These are phyloP conservation scores for Alternaria sp. DNA, from an alignment of 2,329 filamentous ascomycete genomes.

Conservation along the genomic window DNA sequence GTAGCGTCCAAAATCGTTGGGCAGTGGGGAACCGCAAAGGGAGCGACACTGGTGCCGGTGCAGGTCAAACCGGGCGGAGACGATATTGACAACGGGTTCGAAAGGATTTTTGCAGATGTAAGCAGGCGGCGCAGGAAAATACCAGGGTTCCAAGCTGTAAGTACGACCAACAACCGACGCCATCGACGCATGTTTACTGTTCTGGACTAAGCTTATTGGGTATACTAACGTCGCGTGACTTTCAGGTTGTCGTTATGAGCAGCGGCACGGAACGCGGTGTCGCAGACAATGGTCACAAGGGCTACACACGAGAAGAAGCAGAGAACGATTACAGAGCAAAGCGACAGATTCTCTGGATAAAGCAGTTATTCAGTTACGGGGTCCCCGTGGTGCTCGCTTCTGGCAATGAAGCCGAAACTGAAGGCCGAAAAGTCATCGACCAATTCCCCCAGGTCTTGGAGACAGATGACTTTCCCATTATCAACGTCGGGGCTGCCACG, in stretches of 20 bases:
- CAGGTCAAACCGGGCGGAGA: not conserved
- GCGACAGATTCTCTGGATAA: not conserved
- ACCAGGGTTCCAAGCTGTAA: not conserved
- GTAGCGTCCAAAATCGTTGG: not conserved
- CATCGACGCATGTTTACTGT: not conserved
- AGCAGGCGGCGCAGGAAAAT: not conserved
- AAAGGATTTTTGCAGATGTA: not conserved
- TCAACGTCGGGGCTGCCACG: not conserved
- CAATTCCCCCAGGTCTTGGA: not conserved
- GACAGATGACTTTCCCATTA: not conserved
- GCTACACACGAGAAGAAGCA: not conserved
- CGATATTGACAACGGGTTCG: not conserved
- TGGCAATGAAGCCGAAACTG: not conserved
- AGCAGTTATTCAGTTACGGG: not conserved
- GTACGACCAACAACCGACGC: not conserved
- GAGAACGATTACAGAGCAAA: not conserved
- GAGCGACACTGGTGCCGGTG: not conserved
- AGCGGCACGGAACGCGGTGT: not conserved
- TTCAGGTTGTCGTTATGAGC: not conserved
- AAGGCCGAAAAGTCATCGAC: not conserved
- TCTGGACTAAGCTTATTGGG: not conserved
- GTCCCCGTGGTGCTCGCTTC: not conserved
- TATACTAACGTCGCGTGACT: not conserved
- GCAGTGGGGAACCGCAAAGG: not conserved
- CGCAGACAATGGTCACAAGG: not conserved